These are phyloP conservation scores for Acanthamoeba royreba DNA, from an alignment of 208 protist genomes.

Conservation along the genomic window DNA sequence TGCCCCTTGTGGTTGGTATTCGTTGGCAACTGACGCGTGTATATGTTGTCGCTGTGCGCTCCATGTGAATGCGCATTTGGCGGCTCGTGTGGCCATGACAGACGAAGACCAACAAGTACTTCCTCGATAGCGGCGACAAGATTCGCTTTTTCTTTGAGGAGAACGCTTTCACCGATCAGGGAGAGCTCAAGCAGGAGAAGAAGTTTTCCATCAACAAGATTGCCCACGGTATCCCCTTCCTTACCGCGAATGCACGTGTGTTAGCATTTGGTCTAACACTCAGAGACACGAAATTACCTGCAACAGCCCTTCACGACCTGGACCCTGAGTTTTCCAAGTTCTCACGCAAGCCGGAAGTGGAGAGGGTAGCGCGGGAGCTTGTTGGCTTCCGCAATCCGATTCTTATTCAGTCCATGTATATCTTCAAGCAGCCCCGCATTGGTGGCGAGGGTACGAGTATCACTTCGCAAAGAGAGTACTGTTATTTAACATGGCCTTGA, in stretches of 20 bases:
- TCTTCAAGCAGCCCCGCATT: conserved; percentile 80
- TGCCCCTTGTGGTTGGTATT: too few relatives aligned
- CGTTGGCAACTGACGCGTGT: too few relatives aligned
- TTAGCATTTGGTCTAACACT: too few relatives aligned
- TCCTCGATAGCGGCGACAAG: conserved; percentile 72
- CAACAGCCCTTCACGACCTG: conserved; percentile 65
- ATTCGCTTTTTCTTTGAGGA: conserved; percentile 80
- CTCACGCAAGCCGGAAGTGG: neutral
- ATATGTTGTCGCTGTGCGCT: too few relatives aligned
- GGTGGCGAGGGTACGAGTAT: conserved; percentile 50
- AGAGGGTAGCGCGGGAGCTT: conserved; percentile 24
- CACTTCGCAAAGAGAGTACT: too few relatives aligned
- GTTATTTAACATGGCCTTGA: too few relatives aligned
- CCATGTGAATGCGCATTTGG: too few relatives aligned
- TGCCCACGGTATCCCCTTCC: conserved; percentile 65
- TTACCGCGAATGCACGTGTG: too few relatives aligned
- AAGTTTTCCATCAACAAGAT: conserved; percentile 74
- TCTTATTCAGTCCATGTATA: conserved; percentile 82
- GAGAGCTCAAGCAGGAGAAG: conserved; percentile 61
- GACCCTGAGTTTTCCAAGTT: conserved; percentile 67
- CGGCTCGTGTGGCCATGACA: neutral
- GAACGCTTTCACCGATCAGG: conserved; percentile 57
- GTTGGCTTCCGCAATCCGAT: conserved; percentile 69
- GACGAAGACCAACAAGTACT: conserved; percentile 70
- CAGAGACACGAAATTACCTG: too few relatives aligned